Evolutionary conservation across 345 rosid species (phyloP), one percentile per base, ranked within the genome.

Genomic region (Eucalyptus curtisii): DNA sequence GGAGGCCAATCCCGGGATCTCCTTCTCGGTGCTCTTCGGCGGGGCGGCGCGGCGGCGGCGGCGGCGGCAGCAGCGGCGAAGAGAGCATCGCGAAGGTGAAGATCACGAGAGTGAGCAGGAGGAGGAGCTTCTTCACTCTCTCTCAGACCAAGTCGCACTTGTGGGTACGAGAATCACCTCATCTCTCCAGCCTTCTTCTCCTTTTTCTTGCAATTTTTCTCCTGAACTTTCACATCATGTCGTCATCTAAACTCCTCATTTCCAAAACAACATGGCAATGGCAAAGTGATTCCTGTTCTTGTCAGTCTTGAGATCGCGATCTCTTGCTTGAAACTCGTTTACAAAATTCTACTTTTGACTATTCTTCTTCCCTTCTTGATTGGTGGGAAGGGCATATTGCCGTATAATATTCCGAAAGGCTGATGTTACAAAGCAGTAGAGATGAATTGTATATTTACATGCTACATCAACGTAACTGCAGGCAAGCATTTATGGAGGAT

Each of bases 401-500:
- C 44, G 2, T 37, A 2, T 19, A 33, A 37, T 19, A 37, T 37
- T 19, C 45, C 12, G 8, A 40, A 24, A 20, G 84, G 84, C 84
- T 76, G 47, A 76, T 40, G 27, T 40, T 76, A 40, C 47, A 40
- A 22, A 20, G 84, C 84, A 6, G 7, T 19, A 59, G 66, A 59
- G 31, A 27, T 61, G 37, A 57, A 30, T 85, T 4, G 86, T 27
- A 30, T 24, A 25, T 37, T 50, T 4, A 53, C 87, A 76, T 87
- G 4, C 42, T 20, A 61, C 49, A 57, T 49, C 30, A 66, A 50
- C 76, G 45, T 52, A 11, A 87, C 20, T 90, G 94, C 94, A 96
- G 99, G 92, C 92, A 61, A 94, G 88, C 92, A 92, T 97, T 59
- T 93, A 91, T 88, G 93, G 92, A 88, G 90, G 94, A 88, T 89